Conservation (phyloP, 371 early-diverging fungal genomes). For the Blakeslea trispora region DNA sequence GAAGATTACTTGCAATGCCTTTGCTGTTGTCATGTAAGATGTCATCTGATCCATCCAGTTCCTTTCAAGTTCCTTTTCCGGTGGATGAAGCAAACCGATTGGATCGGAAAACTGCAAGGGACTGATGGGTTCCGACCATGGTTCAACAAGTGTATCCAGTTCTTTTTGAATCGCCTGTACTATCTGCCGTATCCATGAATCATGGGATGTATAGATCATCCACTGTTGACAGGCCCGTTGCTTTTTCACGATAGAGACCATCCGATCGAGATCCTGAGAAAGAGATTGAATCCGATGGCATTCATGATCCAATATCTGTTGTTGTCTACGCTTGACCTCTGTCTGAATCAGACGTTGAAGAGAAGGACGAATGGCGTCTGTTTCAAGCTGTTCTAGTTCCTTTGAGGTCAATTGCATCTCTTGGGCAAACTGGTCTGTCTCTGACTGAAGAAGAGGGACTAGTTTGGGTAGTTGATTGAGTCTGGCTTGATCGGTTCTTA, state of each 20-base stretch:
- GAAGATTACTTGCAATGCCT: conserved; percentile 13
- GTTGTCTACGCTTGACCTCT: conserved; percentile 3
- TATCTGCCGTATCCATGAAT: no score
- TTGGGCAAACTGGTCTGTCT: conserved; percentile 7
- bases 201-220: not conserved
- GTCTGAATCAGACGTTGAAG: conserved; percentile 1
- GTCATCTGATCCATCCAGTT: conserved; percentile 16
- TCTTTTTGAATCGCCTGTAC: not conserved
- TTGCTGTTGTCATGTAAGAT: conserved; percentile 2
- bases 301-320: not conserved
- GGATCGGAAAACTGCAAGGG: conserved; percentile 1
- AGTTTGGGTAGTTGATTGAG: conserved; percentile 21
- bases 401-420: conserved; percentile 9
- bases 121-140: not conserved
- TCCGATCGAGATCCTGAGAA: conserved; percentile 1
- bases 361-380: conserved; percentile 9
- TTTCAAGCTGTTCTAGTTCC: conserved; percentile 10
- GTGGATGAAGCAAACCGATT: not conserved
- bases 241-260: conserved; percentile 1
- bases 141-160: not conserved
- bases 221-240: conserved; percentile 21
- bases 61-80: not conserved
- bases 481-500: conserved; percentile 13
- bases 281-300: not conserved
- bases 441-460: conserved; percentile 15